phyloP scores from a whole-genome alignment of 768 basidiomycete genomes.

The Serpula lacrymans region DNA sequence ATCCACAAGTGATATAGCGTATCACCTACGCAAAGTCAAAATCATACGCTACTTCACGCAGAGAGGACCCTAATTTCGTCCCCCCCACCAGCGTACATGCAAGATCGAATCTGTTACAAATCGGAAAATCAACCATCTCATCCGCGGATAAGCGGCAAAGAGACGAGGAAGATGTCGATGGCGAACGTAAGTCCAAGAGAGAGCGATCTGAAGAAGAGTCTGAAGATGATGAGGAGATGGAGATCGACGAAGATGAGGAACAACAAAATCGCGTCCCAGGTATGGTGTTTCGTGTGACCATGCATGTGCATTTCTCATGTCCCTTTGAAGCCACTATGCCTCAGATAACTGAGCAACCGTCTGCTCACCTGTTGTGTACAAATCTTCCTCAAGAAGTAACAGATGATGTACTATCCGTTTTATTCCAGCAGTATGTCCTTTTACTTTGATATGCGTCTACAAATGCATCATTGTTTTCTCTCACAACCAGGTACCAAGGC shows the following conservation, averaged over 20 bases:
- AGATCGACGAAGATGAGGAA: slow-evolving; percentile 89
- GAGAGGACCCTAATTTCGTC: slow-evolving; percentile 79
- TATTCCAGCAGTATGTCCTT: slow-evolving; percentile 85
- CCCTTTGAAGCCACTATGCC: slow-evolving; percentile 37
- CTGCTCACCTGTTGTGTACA: slow-evolving; percentile 67
- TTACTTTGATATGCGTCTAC: no score
- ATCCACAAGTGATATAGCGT: slow-evolving; percentile 57
- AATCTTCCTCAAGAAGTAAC: slow-evolving; percentile 92
- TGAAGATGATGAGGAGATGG: slow-evolving; percentile 86
- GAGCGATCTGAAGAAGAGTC: slow-evolving; percentile 62
- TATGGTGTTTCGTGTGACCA: slow-evolving; percentile 36
- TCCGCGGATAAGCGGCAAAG: slow-evolving; percentile 60
- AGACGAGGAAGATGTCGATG: slow-evolving; percentile 56
- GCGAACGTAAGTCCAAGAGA: slow-evolving; percentile 60
- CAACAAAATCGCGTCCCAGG: slow-evolving; percentile 40
- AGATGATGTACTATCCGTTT: slow-evolving; percentile 76
- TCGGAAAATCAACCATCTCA: slow-evolving; percentile 31
- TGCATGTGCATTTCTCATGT: slow-evolving; percentile 27
- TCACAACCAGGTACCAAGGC: slow-evolving; percentile 68
- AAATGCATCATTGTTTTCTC: slow-evolving; percentile 3
- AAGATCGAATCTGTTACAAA: slow-evolving; percentile 42
- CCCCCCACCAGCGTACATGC: slow-evolving; percentile 66
- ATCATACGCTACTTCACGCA: slow-evolving; percentile 78
- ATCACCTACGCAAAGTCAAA: slow-evolving; percentile 89
- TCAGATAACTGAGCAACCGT: slow-evolving; percentile 49